Evolutionary conservation across 805 yeast genomes (phyloP), one percentile per base, ranked within the genome.

Genomic region (Yarrowia sp.): DNA sequence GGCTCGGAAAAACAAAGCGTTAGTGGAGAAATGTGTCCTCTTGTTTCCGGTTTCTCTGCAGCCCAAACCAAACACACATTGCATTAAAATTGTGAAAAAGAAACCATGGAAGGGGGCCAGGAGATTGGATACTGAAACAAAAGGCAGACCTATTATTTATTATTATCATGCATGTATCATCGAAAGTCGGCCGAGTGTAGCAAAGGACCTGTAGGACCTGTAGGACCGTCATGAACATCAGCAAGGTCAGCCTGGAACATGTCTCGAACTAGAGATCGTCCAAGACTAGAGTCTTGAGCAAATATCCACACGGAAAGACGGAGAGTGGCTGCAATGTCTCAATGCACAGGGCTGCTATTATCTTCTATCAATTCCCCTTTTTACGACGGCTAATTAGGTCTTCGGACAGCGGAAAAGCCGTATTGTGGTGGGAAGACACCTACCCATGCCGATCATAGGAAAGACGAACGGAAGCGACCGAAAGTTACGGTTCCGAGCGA

Each of bases 71-170:
- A 52, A 52, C 58, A 52, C 58, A 52, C 34, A 52, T 52, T 52
- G 58, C 58, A 52, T 52, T 52, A 38, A 20, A 52, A 52, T 52
- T 52, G 42, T 52, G 58, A 52, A 52, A 52, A 52, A 52, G 58
- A 19, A 52, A 52, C n/a, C 43, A 52, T 38, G 43, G 58, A 52
- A 52, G 58, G 43, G 58, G n/a, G 20, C 42, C 36, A 34, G 42
- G 30, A 36, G 56, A 52, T 36, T 52, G 58, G 58, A 20, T 14
- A 14, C 40, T 38, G 58, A 38, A 20, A 38, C 58, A 19, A 19
- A 50, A 38, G 58, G 17, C 58, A 36, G 58, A 36, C 43, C 58
- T 9, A 52, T 36, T 52, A 52, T 52, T 52, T 52, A 52, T 52
- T 52, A 52, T 52, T 52, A 38, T 52, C 58, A 52, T 52, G 58